Conservation (phyloP, 176 grass and related monocot species). For the Carex littledalei region DNA sequence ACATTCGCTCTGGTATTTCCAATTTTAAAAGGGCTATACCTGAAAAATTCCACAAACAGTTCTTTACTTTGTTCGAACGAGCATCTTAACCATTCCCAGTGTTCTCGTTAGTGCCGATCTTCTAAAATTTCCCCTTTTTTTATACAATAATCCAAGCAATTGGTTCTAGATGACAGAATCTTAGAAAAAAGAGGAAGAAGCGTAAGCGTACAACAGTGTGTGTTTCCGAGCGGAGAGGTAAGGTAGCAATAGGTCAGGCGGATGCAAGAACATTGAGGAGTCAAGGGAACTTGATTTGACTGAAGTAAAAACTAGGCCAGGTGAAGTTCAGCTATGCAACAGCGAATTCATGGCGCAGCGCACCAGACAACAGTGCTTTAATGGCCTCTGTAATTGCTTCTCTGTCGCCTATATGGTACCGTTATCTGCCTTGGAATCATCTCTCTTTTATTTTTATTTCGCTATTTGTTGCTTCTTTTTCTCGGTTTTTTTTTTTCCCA, state of each 20-base stretch:
- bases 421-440: not conserved
- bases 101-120: not conserved
- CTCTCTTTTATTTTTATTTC: too few species aligned
- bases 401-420: not conserved
- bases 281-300: constrained; percentile 12
- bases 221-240: not conserved
- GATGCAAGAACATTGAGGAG: not conserved
- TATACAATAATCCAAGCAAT: not conserved
- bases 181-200: not conserved
- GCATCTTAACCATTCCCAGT: not conserved
- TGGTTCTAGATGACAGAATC: not conserved
- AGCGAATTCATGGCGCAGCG: not conserved
- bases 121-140: not conserved
- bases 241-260: not conserved
- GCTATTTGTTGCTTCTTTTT: too few species aligned
- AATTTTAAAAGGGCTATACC: too few species aligned
- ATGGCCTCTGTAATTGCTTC: constrained; percentile 10
- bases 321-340: not conserved
- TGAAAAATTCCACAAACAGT: too few species aligned
- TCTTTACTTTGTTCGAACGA: not conserved
- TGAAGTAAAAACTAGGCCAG: constrained; percentile 2
- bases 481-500: not conserved
- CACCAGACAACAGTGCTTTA: constrained; percentile 12
- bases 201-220: not conserved
- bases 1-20: too few species aligned